These are phyloP conservation scores for Penicillium sp. DNA, from an alignment of 2,329 filamentous ascomycete genomes.

Conservation along the genomic window DNA sequence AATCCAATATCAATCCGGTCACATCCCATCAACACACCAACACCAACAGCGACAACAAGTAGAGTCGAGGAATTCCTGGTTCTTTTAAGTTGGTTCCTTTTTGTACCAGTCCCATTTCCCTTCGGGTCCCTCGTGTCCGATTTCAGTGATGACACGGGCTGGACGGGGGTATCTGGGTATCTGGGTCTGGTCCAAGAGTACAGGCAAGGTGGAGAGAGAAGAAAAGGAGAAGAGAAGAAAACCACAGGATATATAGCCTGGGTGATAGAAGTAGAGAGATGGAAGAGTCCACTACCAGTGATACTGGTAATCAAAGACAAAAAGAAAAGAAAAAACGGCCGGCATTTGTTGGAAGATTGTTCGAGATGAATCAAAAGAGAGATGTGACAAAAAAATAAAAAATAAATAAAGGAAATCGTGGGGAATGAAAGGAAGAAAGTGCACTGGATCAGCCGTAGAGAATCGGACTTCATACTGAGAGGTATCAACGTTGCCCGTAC, in stretches of 20 bases:
- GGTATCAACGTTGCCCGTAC: conserved; percentile 16
- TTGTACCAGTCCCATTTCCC: background rate
- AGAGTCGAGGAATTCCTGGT: background rate
- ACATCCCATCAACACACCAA: conserved; percentile 4
- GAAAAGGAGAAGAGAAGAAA: background rate
- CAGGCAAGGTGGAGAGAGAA: background rate
- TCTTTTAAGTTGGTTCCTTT: conserved; percentile 4
- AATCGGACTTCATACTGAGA: conserved; percentile 13
- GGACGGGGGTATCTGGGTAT: background rate
- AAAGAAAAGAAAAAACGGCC: conserved; percentile 11
- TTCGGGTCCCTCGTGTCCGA: background rate
- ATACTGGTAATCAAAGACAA: conserved; percentile 5
- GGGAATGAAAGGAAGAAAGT: conserved; percentile 13
- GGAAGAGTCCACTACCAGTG: background rate
- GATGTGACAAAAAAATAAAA: conserved; percentile 3
- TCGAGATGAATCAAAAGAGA: conserved; percentile 3
- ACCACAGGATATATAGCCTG: background rate
- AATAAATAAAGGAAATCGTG: conserved; percentile 2
- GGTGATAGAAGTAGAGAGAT: background rate
- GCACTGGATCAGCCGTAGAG: conserved; percentile 8
- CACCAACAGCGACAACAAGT: conserved; percentile 1
- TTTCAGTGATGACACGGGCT: background rate
- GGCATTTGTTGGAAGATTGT: conserved; percentile 8
- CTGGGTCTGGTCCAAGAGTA: conserved; percentile 2
- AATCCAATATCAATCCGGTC: conserved; percentile 7